These are phyloP conservation scores for Abortiporus biennis DNA, from an alignment of 1,284 basidiomycete genomes.

Conservation along the genomic window DNA sequence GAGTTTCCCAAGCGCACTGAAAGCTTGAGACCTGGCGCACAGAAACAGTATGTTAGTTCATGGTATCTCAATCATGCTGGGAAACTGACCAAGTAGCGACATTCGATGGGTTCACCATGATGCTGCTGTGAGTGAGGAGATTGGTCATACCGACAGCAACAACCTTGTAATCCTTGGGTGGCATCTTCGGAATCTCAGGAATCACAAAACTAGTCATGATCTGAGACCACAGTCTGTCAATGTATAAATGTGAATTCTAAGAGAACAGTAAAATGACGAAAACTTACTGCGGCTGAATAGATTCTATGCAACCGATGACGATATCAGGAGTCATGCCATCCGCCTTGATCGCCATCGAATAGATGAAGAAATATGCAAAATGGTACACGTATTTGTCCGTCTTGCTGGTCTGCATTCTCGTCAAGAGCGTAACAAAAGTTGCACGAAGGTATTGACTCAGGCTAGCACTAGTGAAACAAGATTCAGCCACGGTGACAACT, in stretches of 20 bases:
- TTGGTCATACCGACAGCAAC: slow-evolving; percentile 80
- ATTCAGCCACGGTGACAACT: neutral
- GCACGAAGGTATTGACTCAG: slow-evolving; percentile 75
- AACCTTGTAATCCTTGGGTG: slow-evolving; percentile 79
- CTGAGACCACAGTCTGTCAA: slow-evolving; percentile 75
- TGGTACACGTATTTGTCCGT: slow-evolving; percentile 87
- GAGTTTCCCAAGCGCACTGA: slow-evolving; percentile 74
- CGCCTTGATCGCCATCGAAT: slow-evolving; percentile 69
- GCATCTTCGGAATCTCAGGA: slow-evolving; percentile 78
- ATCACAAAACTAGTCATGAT: slow-evolving; percentile 77
- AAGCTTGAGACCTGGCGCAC: slow-evolving; percentile 67
- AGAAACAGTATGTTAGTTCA: slow-evolving; percentile 9
- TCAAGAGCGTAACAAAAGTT: slow-evolving; percentile 79
- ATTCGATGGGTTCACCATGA: slow-evolving; percentile 71
- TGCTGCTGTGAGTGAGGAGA: slow-evolving; percentile 68
- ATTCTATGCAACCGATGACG: slow-evolving; percentile 72
- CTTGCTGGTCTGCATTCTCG: slow-evolving; percentile 82
- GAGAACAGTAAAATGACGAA: slow-evolving; percentile 3
- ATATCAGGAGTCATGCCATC: slow-evolving; percentile 75
- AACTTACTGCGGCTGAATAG: slow-evolving; percentile 78
- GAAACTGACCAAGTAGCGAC: too few relatives aligned
- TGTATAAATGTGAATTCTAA: slow-evolving; percentile 5
- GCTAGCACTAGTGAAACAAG: slow-evolving; percentile 37
- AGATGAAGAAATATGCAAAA: slow-evolving; percentile 78
- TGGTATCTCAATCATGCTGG: neutral